These are phyloP conservation scores for Macroventuria anomochaeta DNA, from an alignment of 2,329 filamentous ascomycete species.

Conservation along the genomic window DNA sequence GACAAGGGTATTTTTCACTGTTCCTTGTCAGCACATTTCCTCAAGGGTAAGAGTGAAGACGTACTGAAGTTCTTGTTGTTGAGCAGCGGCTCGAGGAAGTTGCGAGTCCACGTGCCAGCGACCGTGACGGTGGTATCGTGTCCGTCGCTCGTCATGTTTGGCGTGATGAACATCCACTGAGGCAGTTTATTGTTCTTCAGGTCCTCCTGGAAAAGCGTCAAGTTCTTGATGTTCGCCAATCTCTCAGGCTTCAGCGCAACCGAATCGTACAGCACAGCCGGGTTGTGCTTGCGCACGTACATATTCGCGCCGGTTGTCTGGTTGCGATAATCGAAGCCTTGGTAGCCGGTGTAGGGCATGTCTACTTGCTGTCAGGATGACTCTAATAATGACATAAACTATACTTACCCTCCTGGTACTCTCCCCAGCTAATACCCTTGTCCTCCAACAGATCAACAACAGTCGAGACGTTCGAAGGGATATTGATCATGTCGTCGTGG, in stretches of 20 bases:
- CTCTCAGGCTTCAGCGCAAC: conserved; percentile 66
- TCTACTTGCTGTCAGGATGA: conserved; percentile 49
- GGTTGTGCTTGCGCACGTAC: conserved; percentile 86
- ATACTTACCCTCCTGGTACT: conserved; percentile 68
- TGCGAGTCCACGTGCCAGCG: conserved; percentile 71
- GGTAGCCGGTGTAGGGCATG: conserved; percentile 75
- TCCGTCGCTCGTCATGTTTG: conserved; percentile 76
- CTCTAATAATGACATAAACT: not conserved
- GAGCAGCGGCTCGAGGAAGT: conserved; percentile 74
- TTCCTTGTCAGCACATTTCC: not conserved
- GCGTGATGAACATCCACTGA: conserved; percentile 51
- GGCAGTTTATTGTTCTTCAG: conserved; percentile 32
- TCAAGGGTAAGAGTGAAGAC: not conserved
- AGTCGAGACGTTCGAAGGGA: conserved; percentile 50
- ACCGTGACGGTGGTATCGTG: conserved; percentile 75
- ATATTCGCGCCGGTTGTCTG: conserved; percentile 72
- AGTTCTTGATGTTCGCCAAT: conserved; percentile 75
- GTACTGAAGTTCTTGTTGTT: conserved; percentile 68
- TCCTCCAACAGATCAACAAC: conserved; percentile 53
- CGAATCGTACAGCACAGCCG: conserved; percentile 68
- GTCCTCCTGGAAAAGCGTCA: conserved; percentile 66
- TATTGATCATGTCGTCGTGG: conserved; percentile 67
- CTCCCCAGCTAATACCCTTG: conserved; percentile 55
- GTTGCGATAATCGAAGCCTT: conserved; percentile 64
- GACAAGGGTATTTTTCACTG: conserved; percentile 72